A percentile compares a stretch with the other conserved stretches of the same genome.
Evolutionary conservation across 2,329 filamentous ascomycete genomes (phyloP).

Genomic region (Emmonsiellopsis sp.): DNA sequence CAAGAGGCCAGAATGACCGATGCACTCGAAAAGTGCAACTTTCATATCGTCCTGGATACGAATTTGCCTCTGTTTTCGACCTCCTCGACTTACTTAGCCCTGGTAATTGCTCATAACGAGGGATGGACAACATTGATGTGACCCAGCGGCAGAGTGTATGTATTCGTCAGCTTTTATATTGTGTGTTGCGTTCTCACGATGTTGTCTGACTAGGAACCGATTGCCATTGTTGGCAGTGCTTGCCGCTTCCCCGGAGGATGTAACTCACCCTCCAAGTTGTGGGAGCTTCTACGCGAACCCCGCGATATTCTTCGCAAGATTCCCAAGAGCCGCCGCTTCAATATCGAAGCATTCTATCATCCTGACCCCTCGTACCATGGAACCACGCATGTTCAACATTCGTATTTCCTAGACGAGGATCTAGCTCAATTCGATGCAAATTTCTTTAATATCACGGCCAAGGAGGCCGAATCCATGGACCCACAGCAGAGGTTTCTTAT

Average conservation of each 20-base stretch:
- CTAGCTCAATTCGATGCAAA: constrained; percentile 20
- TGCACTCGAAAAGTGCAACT: too few relatives aligned
- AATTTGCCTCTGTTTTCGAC: too few relatives aligned
- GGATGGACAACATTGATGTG: too few relatives aligned
- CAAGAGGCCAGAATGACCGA: too few relatives aligned
- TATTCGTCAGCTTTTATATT: too few relatives aligned
- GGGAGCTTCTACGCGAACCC: not conserved
- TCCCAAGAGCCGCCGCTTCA: constrained; percentile 12
- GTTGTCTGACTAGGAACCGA: not conserved
- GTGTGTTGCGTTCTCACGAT: too few relatives aligned
- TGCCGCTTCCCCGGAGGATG: not conserved
- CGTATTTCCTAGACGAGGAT: constrained; percentile 17
- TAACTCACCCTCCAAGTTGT: not conserved
- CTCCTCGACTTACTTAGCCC: too few relatives aligned
- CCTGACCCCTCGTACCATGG: constrained; percentile 8
- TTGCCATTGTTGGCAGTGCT: constrained; percentile 2
- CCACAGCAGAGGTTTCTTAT: constrained; percentile 23
- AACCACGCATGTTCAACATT: constrained; percentile 7
- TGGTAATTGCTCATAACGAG: too few relatives aligned
- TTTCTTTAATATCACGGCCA: constrained; percentile 21
- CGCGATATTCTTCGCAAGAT: constrained; percentile 8
- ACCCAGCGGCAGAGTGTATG: too few relatives aligned
- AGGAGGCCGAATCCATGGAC: constrained; percentile 21
- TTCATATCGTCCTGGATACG: too few relatives aligned
- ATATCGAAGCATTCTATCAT: constrained; percentile 12